Conservation (phyloP, 495 filamentous ascomycete genomes). For the Podospora conica region DNA sequence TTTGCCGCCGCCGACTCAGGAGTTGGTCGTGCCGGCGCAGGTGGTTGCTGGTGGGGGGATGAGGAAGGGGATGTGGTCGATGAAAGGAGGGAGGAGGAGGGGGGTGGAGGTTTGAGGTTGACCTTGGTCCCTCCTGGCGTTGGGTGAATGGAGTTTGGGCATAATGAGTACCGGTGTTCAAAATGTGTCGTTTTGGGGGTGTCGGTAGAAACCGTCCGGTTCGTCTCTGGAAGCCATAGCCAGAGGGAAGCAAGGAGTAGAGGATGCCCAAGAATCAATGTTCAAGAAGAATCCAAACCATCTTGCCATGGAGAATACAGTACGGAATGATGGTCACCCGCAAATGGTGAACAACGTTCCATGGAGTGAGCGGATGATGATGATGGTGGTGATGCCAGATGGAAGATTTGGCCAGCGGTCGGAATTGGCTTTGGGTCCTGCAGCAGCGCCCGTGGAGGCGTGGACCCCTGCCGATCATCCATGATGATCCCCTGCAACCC, state of each 20-base stretch:
- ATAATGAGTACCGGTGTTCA: neutral
- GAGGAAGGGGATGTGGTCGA: conserved; percentile 24
- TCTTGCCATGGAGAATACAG: too few relatives aligned
- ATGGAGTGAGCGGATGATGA: too few relatives aligned
- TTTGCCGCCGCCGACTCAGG: conserved; percentile 11
- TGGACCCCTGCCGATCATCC: neutral
- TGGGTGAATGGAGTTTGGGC: neutral
- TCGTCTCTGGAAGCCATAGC: too few relatives aligned
- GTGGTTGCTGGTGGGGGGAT: conserved; percentile 19
- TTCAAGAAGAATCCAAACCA: too few relatives aligned
- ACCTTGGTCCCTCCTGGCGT: neutral
- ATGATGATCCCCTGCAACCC: neutral
- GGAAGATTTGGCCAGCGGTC: neutral
- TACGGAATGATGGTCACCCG: too few relatives aligned
- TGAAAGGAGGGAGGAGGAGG: conserved; percentile 15
- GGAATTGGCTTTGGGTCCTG: neutral
- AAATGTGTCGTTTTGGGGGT: neutral
- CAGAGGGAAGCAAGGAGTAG: too few relatives aligned
- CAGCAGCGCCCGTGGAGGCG: neutral
- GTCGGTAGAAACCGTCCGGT: too few relatives aligned
- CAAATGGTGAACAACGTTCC: too few relatives aligned
- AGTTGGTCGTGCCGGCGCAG: conserved; percentile 4
- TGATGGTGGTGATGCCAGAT: neutral
- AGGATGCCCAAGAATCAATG: too few relatives aligned
- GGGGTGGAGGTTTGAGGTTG: conserved; percentile 13